Percentiles rank a stretch among this genome's conserved stretches.
Conservation (phyloP, 495 filamentous ascomycete species). For the Daldinia concentrica region DNA sequence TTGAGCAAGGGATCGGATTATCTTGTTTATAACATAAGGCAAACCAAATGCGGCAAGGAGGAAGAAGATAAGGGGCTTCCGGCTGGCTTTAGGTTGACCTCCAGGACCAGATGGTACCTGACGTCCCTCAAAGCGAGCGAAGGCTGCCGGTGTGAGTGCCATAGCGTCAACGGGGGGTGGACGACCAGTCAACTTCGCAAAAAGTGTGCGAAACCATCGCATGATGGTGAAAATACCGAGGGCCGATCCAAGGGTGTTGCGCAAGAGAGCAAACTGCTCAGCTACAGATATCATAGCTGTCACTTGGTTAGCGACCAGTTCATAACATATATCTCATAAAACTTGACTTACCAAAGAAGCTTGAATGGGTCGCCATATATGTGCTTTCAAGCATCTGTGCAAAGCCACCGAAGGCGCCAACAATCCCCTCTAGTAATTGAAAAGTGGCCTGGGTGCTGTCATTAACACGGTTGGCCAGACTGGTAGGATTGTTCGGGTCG, state of each 20-base stretch:
- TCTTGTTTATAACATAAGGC: conserved; percentile 93
- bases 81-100: conserved; percentile 75
- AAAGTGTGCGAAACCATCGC: conserved; percentile 88
- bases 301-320: conserved; percentile 37
- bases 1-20: conserved; percentile 87
- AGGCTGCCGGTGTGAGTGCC: conserved; percentile 86
- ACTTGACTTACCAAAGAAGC: conserved; percentile 86
- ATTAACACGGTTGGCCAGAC: conserved; percentile 87
- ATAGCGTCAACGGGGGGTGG: conserved; percentile 87
- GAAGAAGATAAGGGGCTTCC: conserved; percentile 97
- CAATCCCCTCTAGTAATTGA: conserved; percentile 97
- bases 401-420: conserved; percentile 97
- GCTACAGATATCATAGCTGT: conserved; percentile 97
- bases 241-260: conserved; percentile 93
- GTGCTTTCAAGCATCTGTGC: conserved; percentile 99
- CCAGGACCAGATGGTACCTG: conserved; percentile 49
- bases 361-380: conserved; percentile 99
- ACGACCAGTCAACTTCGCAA: conserved; percentile 94
- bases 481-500: conserved; percentile 92
- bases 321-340: not conserved
- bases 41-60: conserved; percentile 91
- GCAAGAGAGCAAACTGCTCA: conserved; percentile 93
- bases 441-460: conserved; percentile 97
- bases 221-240: conserved; percentile 95
- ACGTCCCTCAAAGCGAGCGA: conserved; percentile 86